Base-by-base conservation (phyloP, 768 basidiomycete species). In the Sarcomyxa edulis region DNA sequence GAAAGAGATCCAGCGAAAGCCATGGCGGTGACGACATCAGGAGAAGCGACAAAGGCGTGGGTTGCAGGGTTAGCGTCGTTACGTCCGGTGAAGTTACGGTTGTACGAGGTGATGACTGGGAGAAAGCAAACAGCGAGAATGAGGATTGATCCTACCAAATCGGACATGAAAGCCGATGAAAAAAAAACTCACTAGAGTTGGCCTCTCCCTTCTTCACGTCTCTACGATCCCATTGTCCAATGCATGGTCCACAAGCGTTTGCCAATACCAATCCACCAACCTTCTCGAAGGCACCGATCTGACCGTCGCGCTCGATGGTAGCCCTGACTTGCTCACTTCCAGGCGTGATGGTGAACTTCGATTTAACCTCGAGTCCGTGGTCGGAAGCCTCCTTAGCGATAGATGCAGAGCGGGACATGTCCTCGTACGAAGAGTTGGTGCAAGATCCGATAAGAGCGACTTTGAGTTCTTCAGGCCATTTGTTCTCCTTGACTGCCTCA, bases 341-440 rank as follows among this genome's bases (percentile, higher is more conserved):
- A 46, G 96, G 96, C 42, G 96, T 97, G 64, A 99, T 84, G 42
- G 92, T 98, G 79, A 96, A 98, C 69, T 83, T 81, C 70, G 88
- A 90, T 79, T 93, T 88, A 59, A 81, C 75, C 43, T 76, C 69
- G 34, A 97, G 74, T 50, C 96, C 96, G 56, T 95, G 95, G 5
- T 72, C 71, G 35, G 81, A 65, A 44, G 96, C 96, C 62, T 99
- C 83, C 52, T 74, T 76, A 49, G 89, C 92, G 58, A 99, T 96
- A 31, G 86, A 86, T 20, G 92, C 95, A 26, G 95, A 88, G 58
- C 96, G 92, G 25, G 92, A 86, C 95, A 98, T 96, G 67, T 99
- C 96, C 69, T 99, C 96, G 60, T 99, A 99, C 23, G 96, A 98
- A 32, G 96, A 98, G 79, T 99, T 99, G 61, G 96, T 98, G 83